Percentiles rank a stretch among this genome's conserved stretches.
These are phyloP conservation scores for Mucor racemosus DNA, from an alignment of 371 early-diverging fungal species.

Conservation along the genomic window DNA sequence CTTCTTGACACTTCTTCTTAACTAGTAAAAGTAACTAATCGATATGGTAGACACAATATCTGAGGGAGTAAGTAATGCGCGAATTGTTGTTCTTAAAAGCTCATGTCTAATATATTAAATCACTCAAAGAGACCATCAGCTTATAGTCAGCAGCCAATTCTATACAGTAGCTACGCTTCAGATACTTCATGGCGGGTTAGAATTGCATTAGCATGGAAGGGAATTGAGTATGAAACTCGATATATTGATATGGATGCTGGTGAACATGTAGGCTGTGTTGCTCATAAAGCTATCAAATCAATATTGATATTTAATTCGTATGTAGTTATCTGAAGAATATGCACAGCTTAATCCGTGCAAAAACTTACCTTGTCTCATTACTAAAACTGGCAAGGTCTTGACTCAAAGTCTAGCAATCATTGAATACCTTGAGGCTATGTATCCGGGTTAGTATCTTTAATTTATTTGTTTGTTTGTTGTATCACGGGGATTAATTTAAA, in stretches of 20 bases:
- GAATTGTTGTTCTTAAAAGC: background rate
- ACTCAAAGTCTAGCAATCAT: conserved; percentile 84
- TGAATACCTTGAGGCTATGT: conserved; percentile 84
- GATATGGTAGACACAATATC: background rate
- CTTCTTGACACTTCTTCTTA: background rate
- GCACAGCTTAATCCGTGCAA: conserved; percentile 66
- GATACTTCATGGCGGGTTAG: conserved; percentile 82
- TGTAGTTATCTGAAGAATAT: conserved; percentile 59
- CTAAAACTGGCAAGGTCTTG: conserved; percentile 59
- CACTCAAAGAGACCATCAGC: background rate
- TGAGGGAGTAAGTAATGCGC: background rate
- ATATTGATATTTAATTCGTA: background rate
- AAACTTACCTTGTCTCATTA: conserved; percentile 72
- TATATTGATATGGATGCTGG: conserved; percentile 14
- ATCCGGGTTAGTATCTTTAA: conserved; percentile 39
- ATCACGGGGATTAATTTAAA: background rate
- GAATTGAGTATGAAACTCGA: conserved; percentile 30
- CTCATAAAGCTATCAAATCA: background rate
- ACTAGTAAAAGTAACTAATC: background rate
- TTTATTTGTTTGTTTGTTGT: background rate
- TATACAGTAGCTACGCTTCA: conserved; percentile 82
- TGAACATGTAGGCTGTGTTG: conserved; percentile 14
- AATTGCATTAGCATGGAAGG: conserved; percentile 76
- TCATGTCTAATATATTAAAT: background rate
- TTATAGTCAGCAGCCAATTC: conserved; percentile 40